Conservation (phyloP, 805 yeast genomes). For the Tetrapisispora taiwanensis region DNA sequence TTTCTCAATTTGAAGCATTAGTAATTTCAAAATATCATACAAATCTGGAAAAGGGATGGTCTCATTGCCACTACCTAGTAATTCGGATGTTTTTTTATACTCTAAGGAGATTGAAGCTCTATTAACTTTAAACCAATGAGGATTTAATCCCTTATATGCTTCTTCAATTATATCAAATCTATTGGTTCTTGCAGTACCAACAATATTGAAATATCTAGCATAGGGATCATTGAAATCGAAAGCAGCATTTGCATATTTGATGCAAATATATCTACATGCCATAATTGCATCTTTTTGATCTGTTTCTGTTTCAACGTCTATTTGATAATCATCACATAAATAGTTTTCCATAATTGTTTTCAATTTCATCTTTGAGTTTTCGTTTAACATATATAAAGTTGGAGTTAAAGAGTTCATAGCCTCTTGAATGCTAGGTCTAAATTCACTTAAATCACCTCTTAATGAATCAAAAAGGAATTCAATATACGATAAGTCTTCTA, state of each 20-base stretch:
- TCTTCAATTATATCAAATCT: conserved; percentile 72
- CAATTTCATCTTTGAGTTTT: conserved; percentile 33
- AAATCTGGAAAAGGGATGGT: conserved; percentile 48
- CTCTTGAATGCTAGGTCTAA: conserved; percentile 61
- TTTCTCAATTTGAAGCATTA: conserved; percentile 24
- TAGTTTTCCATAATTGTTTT: conserved; percentile 31
- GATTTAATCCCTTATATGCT: conserved; percentile 69
- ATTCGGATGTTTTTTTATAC: conserved; percentile 36
- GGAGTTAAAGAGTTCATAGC: conserved; percentile 51
- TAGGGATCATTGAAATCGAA: conserved; percentile 59
- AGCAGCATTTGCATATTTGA: conserved; percentile 53
- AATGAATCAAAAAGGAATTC: conserved; percentile 65
- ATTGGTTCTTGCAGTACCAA: conserved; percentile 50
- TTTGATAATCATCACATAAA: conserved; percentile 28
- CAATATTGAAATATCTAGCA: conserved; percentile 56
- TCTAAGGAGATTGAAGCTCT: conserved; percentile 37
- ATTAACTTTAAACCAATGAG: conserved; percentile 60
- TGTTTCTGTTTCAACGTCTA: conserved; percentile 8
- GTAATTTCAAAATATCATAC: conserved; percentile 27
- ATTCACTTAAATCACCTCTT: conserved; percentile 49
- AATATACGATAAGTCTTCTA: conserved; percentile 40
- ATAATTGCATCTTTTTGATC: conserved; percentile 30
- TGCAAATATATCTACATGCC: conserved; percentile 50
- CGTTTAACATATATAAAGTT: conserved; percentile 35
- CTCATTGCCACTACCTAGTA: conserved; percentile 32